Percentiles rank a stretch among this genome's conserved stretches.
These are phyloP conservation scores for Udeniomyces megalosporus DNA, from an alignment of 768 basidiomycete genomes.

Conservation along the genomic window DNA sequence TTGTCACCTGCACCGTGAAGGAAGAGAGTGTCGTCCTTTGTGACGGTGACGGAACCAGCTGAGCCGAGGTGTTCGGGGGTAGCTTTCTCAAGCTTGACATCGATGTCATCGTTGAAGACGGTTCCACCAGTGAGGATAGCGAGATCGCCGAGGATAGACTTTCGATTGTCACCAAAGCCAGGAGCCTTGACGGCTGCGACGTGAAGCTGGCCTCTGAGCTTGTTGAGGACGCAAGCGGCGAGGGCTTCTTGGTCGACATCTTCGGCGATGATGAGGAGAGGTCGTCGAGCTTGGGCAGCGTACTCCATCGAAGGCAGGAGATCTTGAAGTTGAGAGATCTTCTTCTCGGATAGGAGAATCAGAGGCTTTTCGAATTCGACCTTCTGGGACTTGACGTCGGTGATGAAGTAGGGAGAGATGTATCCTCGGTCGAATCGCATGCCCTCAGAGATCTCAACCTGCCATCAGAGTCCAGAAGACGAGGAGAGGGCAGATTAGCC, in stretches of 20 bases:
- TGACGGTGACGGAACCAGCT: conserved; percentile 79
- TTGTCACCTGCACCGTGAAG: conserved; percentile 88
- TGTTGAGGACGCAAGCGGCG: conserved; percentile 96
- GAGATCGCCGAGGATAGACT: conserved; percentile 89
- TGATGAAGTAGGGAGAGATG: conserved; percentile 96
- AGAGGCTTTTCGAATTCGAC: conserved; percentile 94
- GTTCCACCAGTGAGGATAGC: conserved; percentile 95
- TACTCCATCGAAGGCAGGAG: conserved; percentile 79
- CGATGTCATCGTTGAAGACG: conserved; percentile 90
- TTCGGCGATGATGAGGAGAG: conserved; percentile 90
- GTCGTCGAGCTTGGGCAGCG: conserved; percentile 52
- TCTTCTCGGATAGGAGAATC: conserved; percentile 91
- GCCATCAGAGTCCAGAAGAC: neutral
- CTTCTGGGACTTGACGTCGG: conserved; percentile 89
- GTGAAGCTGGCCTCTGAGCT: conserved; percentile 90
- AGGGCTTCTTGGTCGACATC: conserved; percentile 96
- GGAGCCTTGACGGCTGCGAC: conserved; percentile 93
- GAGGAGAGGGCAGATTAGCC: neutral
- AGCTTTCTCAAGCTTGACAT: conserved; percentile 89
- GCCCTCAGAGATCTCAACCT: conserved; percentile 98
- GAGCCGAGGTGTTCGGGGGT: conserved; percentile 77
- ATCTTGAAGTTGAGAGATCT: conserved; percentile 86
- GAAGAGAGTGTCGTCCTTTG: conserved; percentile 94
- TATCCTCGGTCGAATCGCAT: conserved; percentile 99
- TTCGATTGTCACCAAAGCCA: conserved; percentile 96